These are phyloP conservation scores for Arachnopeziza araneosa DNA, from an alignment of 2,329 filamentous ascomycete genomes.

Conservation along the genomic window DNA sequence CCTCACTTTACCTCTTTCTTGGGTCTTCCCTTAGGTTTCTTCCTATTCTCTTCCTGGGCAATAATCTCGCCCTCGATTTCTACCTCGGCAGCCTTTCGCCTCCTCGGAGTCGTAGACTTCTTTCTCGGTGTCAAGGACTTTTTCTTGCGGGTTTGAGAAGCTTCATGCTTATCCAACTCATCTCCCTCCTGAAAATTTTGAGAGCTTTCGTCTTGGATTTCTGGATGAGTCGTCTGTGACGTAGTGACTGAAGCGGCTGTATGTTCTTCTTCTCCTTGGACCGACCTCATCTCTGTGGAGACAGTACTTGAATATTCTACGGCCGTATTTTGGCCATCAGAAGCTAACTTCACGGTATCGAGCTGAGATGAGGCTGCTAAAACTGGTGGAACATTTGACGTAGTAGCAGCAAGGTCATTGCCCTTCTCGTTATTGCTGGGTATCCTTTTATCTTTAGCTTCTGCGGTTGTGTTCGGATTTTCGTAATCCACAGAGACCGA, in stretches of 20 bases:
- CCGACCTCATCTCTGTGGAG: no score
- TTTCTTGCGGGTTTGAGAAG: background rate
- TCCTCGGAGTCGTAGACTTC: background rate
- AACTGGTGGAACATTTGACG: background rate
- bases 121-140: background rate
- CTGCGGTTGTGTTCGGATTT: background rate
- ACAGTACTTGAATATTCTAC: no score
- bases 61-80: background rate
- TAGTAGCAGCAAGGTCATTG: background rate
- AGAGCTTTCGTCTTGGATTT: no score
- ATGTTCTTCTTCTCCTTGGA: no score
- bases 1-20: no score
- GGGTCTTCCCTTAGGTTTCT: background rate
- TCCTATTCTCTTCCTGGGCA: background rate
- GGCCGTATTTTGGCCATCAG: no score
- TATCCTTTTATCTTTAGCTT: background rate
- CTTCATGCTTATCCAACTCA: no score
- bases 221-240: no score
- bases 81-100: background rate
- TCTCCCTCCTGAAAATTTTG: no score
- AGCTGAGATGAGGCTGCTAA: no score
- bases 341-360: no score
- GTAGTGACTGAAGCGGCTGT: no score
- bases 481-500: background rate
- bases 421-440: background rate